Evolutionary conservation across 805 yeast genomes (phyloP), one percentile per base, ranked within the genome.

Genomic region (Scheffersomyces amazonensis): DNA sequence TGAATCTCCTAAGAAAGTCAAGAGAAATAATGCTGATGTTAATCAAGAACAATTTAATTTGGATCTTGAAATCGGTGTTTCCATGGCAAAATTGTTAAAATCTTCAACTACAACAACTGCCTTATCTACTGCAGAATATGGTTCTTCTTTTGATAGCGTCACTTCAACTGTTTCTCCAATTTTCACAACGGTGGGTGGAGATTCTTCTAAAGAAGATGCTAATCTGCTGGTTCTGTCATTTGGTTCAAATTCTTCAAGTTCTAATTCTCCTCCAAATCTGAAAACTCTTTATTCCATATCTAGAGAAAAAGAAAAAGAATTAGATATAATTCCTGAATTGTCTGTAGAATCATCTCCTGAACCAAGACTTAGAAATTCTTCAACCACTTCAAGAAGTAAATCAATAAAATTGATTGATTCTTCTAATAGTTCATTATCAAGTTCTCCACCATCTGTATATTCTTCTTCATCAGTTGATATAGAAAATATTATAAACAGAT

Each of bases 401-500:
- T 27, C 30, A n/a, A 27, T 27, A 6, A 27, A 27, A 27, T 5
- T 27, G 5, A 11, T 13, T 5, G 15, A 27, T 10, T 27, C 30
- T 13, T 46, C 52, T 4, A 43, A 54, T 1, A 43, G 57, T 11
- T 41, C 49, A 5, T 44, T 50, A 7, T 41, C 50, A 6, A 24
- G 42, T 22, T 43, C 50, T 2, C 47, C 53, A 8, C 50, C 57
- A n/a, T n/a, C 40, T 4, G 35, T 40, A 5, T 13, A 27, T n/a
- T n/a, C 17, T 6, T 46, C 41, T 18, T 23, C 25, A 16, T 66
- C 62, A n/a, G 48, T 78, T 29, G 78, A 83, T 53, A 53, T 85
- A 18, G 90, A 85, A 57, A 63, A 74, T 5, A 72, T 82, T 20
- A 83, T 85, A 46, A 81, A 78, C 33, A 76, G 73, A 42, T 62